Base-by-base conservation (phyloP, 2,329 filamentous ascomycete species). In the Acephala macrosclerotiorum region DNA sequence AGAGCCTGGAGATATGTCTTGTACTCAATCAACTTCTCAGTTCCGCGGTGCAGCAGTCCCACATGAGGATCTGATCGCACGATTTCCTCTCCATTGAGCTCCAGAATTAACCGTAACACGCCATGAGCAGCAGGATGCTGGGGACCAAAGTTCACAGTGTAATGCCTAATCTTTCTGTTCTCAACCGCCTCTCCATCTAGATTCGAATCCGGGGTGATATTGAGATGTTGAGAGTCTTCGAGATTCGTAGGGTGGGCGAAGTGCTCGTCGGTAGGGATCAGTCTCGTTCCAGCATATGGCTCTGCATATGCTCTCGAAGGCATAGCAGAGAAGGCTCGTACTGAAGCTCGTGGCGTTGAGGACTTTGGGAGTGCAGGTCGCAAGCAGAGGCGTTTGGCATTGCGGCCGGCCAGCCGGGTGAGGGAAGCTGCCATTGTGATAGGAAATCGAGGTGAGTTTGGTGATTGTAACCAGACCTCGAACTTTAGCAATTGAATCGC, bases 11-110 rank as follows among this genome's bases (percentile, higher is more conserved):
- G 87, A 79, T 99, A 99, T 74, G 95, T 97, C 87, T 97, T 97
- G 88, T 99, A 99, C 86, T 99, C 96, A 82, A 98, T 98, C 82
- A 99, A 89, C 87, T 99, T 99, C 87, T 99, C 96, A 69, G 96
- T 99, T 73, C 96, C 96, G 75, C 96, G 90, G 81, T 99, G 96
- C 76, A 99, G 87, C 80, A 99, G 84, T 65, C 96, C 96, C 75
- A 99, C 95, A 82, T 99, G 96, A 56, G 96, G 96, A 81, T 99
- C 96, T 71, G 94, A 92, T 78, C 96, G 92, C 76, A 99, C 85
- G 77, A 99, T 98, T 82, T 97, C 93, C 84, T 99, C 96, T 79
- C 96, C 96, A 81, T 93, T 97, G 78, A 99, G 87, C 81, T 99
- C 96, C 75, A 99, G 88, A 84, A 99, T 99, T 82, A 99, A 83